Evolutionary conservation across 306 rosid species (phyloP).

Genomic region (Hippophae tibetana): DNA sequence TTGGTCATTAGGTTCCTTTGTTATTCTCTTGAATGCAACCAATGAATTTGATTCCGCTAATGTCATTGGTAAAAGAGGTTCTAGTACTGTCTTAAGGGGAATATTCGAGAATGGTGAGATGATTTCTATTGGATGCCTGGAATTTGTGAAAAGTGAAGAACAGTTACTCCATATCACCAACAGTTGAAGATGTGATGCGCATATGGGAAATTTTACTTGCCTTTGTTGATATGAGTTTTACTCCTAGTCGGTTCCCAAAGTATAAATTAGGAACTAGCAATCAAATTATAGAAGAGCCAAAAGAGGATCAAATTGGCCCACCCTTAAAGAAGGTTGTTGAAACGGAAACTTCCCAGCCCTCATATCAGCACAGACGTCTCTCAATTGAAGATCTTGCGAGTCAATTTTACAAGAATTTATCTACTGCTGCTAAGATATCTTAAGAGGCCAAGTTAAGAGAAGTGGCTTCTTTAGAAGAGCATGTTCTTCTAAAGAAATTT

Average conservation of each 20-base stretch:
- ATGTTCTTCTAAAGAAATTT: constrained; percentile 88
- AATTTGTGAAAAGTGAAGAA: constrained; percentile 48
- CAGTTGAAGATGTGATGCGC: constrained; percentile 43
- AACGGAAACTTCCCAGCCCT: constrained; percentile 57
- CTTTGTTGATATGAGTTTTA: constrained; percentile 88
- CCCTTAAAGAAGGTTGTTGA: constrained; percentile 68
- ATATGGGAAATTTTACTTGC: constrained; percentile 51
- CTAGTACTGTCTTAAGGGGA: constrained; percentile 86
- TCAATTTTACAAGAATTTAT: constrained; percentile 89
- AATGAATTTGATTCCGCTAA: constrained; percentile 53
- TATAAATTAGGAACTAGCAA: constrained; percentile 68
- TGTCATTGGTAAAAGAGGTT: constrained; percentile 86
- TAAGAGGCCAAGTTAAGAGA: constrained; percentile 91
- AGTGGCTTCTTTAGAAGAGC: constrained; percentile 92
- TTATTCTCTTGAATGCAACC: constrained; percentile 42
- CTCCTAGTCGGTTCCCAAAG: constrained; percentile 58
- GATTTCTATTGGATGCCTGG: constrained; percentile 65
- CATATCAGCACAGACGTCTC: constrained; percentile 84
- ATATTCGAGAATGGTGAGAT: constrained; percentile 53
- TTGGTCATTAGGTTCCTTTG: too few species aligned
- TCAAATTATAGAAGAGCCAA: constrained; percentile 70
- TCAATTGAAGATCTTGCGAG: constrained; percentile 95
- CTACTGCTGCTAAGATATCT: constrained; percentile 85
- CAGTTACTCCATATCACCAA: constrained; percentile 21
- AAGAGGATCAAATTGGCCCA: constrained; percentile 58